Evolutionary conservation across 2,329 filamentous ascomycete species (phyloP), one percentile per base, ranked within the genome.

Genomic region (Fusarium chaquense): DNA sequence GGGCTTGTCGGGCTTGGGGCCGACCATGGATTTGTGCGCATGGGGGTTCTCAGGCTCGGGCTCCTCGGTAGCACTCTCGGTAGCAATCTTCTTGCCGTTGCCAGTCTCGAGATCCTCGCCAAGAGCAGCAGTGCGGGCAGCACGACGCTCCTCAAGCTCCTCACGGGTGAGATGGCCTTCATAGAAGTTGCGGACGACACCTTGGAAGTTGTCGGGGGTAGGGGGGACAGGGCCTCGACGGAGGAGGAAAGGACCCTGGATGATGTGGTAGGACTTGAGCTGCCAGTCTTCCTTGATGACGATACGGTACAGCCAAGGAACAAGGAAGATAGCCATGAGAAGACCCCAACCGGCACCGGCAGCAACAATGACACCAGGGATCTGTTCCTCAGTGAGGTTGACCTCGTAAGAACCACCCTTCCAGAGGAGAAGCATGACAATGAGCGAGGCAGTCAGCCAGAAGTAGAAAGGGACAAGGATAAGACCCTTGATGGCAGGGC

Each of bases 351-450:
- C 86, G 22, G 80, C 82, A 62, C 85, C 85, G 24, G 84, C 79
- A 41, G 83, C 86, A 35, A 90, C 77, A 32, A 88, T 87, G 55
- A 86, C 83, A 57, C 86, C 86, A 18, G 82, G 82, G 28, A 87
- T 81, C 71, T 85, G 79, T 6, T 77, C 77, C 26, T 84, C 81
- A 41, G 78, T 83, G 36, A 90, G 80, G 12, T 82, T 80, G 63
- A 89, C 76, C 49, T 77, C 72, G 72, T 83, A 83, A 65, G 75
- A 76, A 40, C 81, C 83, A 36, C 83, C 84, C 77, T 85, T 85
- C 83, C 82, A 85, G 67, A 91, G 83, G 59, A 92, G 86, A 63
- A 91, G 86, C 75, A 92, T 86, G 71, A 83, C 81, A 16, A 89
- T 80, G 13, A 89, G 82, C 20, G 82, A 81, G 16, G 83, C 82